Conservation (phyloP, 495 filamentous ascomycete genomes). For the Annulohypoxylon stygium region DNA sequence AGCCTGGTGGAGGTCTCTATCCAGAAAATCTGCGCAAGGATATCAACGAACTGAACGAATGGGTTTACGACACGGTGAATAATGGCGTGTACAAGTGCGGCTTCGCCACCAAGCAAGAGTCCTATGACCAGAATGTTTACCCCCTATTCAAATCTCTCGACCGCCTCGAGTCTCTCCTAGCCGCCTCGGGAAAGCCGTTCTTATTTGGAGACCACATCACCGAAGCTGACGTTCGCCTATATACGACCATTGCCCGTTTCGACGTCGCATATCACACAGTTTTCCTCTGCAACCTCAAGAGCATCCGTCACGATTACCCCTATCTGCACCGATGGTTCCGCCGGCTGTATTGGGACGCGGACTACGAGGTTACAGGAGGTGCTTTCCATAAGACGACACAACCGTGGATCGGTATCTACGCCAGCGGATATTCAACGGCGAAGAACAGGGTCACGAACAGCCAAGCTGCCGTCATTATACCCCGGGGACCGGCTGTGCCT, state of each 20-base stretch:
- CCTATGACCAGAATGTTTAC: slow-evolving; percentile 74
- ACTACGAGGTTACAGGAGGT: slow-evolving; percentile 35
- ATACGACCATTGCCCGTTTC: slow-evolving; percentile 83
- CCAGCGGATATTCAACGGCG: slow-evolving; percentile 42
- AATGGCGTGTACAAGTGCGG: slow-evolving; percentile 81
- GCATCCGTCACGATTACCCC: slow-evolving; percentile 81
- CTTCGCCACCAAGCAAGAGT: slow-evolving; percentile 70
- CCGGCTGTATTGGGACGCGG: slow-evolving; percentile 75
- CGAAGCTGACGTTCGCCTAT: slow-evolving; percentile 83
- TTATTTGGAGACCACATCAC: slow-evolving; percentile 75
- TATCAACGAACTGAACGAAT: slow-evolving; percentile 83
- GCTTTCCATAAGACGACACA: slow-evolving; percentile 71
- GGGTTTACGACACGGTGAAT: slow-evolving; percentile 88
- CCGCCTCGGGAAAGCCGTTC: slow-evolving; percentile 66
- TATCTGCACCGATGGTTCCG: slow-evolving; percentile 76
- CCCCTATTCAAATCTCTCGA: slow-evolving; percentile 79
- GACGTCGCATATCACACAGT: slow-evolving; percentile 85
- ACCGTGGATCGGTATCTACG: slow-evolving; percentile 46
- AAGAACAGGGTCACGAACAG: slow-evolving; percentile 41
- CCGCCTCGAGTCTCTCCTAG: slow-evolving; percentile 73
- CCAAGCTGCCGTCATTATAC: slow-evolving; percentile 48
- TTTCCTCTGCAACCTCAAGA: slow-evolving; percentile 84
- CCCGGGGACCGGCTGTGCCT: slow-evolving; percentile 46
- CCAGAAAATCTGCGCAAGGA: slow-evolving; percentile 68
- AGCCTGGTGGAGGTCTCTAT: slow-evolving; percentile 62